Evolutionary conservation across 331 rosid species (phyloP), one percentile per base, ranked within the genome.

Genomic region (Phaseolus coccineus): DNA sequence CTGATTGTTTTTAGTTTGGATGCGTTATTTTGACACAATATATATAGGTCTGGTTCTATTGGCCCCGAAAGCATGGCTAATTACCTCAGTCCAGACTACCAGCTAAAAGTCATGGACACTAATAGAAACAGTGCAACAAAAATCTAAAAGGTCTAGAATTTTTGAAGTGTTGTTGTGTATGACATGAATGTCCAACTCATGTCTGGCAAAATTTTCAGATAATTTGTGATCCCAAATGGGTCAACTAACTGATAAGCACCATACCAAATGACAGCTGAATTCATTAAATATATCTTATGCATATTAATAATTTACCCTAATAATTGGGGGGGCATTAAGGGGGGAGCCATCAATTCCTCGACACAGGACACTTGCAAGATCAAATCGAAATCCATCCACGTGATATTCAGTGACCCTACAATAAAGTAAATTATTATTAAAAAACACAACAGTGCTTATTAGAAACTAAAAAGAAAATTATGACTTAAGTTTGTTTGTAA

Each of bases 301-400:
- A 80, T 37, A 78, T 51, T 70, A 65, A 65, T 33, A 78, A 83
- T 80, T 71, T 91, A 93, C 99, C 94, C 93, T 87, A 24, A 95
- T 64, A 57, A 95, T 37, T 8, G 94, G 96, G 47, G 98, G 98
- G 58, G 98, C 90, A 31, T 77, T 84, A 35, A 95, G 97, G 52
- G 96, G 97, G 76, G 89, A 69, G 68, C 99, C 99, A 79, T 95
- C 91, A 22, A 86, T 24, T 85, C 98, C 97, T 77, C 99, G 97
- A 86, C 99, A 95, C 76, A 95, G 90, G 75, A 73, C 89, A 88
- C 98, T 93, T 5, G 99, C 85, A 76, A 95, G 99, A 85, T 95
- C 99, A 91, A 95, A 95, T 85, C 98, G 89, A 87, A 95, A 95
- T 71, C 98, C 98, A 86, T 95, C 97, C 73, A 93, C 94, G 46